Evolutionary conservation across 306 rosid genomes (phyloP).

Genomic region (Cicer arietinum): DNA sequence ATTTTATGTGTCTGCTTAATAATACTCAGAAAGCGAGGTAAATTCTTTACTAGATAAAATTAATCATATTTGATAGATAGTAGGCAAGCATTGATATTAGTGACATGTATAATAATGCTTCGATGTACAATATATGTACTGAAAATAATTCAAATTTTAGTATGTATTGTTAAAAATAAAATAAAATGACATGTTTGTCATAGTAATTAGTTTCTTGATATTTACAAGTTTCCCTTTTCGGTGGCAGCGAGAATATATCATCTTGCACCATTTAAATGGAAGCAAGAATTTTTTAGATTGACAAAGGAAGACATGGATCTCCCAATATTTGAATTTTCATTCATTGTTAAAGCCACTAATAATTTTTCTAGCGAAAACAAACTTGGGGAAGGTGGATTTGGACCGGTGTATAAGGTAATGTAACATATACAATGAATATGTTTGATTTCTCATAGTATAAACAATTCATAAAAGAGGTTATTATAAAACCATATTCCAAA

Average conservation of each 20-base stretch:
- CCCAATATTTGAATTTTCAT: not conserved
- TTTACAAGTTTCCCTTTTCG: not conserved
- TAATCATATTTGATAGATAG: too few relatives aligned
- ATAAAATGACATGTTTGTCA: not conserved
- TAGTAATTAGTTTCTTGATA: constrained; percentile 1
- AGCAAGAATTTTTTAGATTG: not conserved
- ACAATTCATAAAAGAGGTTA: not conserved
- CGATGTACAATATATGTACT: not conserved
- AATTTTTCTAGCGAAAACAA: not conserved
- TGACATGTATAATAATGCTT: not conserved
- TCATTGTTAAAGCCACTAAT: not conserved
- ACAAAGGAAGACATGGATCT: constrained; percentile 39
- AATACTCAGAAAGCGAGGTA: constrained; percentile 36
- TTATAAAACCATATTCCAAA: not conserved
- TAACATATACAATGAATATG: not conserved
- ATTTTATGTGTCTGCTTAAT: constrained; percentile 9
- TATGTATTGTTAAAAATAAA: not conserved
- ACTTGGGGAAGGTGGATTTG: not conserved
- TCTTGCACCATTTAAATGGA: not conserved
- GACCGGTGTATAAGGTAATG: not conserved
- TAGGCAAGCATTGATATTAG: not conserved
- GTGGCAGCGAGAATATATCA: not conserved
- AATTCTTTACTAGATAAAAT: not conserved
- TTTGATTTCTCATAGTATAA: not conserved
- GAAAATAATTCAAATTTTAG: not conserved